These are phyloP conservation scores for Cadophora sp. DNA, from an alignment of 2,329 filamentous ascomycete genomes.

Conservation along the genomic window DNA sequence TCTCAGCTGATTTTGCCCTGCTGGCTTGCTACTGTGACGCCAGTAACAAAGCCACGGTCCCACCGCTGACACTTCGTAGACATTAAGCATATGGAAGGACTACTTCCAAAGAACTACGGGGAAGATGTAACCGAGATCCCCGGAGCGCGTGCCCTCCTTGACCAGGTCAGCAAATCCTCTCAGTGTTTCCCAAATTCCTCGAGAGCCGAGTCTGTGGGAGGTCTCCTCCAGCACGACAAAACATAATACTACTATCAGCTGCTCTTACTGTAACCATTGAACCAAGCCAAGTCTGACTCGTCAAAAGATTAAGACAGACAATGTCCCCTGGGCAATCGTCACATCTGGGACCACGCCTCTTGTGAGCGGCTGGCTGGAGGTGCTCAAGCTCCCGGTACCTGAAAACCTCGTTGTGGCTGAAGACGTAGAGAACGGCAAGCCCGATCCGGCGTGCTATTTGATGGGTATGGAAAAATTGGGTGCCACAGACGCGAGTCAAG, in stretches of 20 bases:
- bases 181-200: neutral
- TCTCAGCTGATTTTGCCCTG: neutral
- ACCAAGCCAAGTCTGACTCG: neutral
- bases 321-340: constrained; percentile 79
- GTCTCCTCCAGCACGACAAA: neutral
- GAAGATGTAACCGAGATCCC: constrained; percentile 84
- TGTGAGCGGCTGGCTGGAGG: constrained; percentile 74
- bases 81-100: constrained; percentile 77
- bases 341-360: constrained; percentile 74
- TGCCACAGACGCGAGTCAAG: constrained; percentile 44
- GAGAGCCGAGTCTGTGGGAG: neutral
- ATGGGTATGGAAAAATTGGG: constrained; percentile 70
- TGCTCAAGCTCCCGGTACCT: constrained; percentile 69
- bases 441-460: constrained; percentile 76
- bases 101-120: constrained; percentile 79
- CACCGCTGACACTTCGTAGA: constrained; percentile 57
- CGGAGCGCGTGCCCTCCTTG: constrained; percentile 76
- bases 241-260: neutral
- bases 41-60: constrained; percentile 16
- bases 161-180: constrained; percentile 43
- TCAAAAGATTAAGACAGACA: constrained; percentile 59
- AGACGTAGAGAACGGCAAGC: constrained; percentile 77
- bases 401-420: constrained; percentile 75
- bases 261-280: neutral
- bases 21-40: neutral